A percentile compares a stretch with the other conserved stretches of the same genome.
phyloP scores from a whole-genome alignment of 2,329 filamentous ascomycete species.

The Hymenoscyphus salicellus region DNA sequence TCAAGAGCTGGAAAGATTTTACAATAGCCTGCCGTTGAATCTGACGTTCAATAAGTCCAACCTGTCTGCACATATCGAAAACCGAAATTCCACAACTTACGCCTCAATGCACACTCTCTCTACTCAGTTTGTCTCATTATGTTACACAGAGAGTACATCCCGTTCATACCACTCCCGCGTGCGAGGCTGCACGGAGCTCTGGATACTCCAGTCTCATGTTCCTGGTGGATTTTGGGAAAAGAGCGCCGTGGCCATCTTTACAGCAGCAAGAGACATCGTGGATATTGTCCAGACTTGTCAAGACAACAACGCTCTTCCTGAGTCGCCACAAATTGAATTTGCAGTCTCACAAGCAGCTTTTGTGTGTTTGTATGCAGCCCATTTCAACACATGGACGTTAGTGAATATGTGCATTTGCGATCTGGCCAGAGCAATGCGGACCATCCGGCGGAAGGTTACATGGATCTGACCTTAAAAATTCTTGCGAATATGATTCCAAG shows the following conservation, averaged over 20 bases:
- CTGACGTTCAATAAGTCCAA: slow-evolving; percentile 60
- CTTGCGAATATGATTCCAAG: no score
- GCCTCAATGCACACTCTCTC: slow-evolving; percentile 65
- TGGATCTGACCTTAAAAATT: no score
- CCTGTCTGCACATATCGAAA: slow-evolving; percentile 63
- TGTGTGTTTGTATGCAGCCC: slow-evolving; percentile 61
- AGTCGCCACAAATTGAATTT: slow-evolving; percentile 66
- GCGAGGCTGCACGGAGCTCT: slow-evolving; percentile 47
- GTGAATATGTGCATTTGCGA: slow-evolving; percentile 49
- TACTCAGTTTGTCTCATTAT: slow-evolving; percentile 64
- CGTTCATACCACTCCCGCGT: slow-evolving; percentile 59
- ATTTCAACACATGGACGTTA: slow-evolving; percentile 65
- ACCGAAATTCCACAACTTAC: slow-evolving; percentile 61
- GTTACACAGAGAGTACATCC: slow-evolving; percentile 66
- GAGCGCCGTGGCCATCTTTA: slow-evolving; percentile 61
- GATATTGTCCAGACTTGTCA: slow-evolving; percentile 62
- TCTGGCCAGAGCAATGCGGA: neutral
- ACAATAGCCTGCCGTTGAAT: slow-evolving; percentile 47
- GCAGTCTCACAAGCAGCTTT: slow-evolving; percentile 66
- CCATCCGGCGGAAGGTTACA: slow-evolving; percentile 1
- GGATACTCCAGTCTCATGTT: no score
- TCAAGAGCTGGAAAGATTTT: slow-evolving; percentile 51
- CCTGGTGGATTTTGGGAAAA: slow-evolving; percentile 60
- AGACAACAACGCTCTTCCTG: slow-evolving; percentile 53
- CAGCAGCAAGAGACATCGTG: slow-evolving; percentile 59